Evolutionary conservation across 345 rosid species (phyloP), one percentile per base, ranked within the genome.

Genomic region (Ceriops decandra): DNA sequence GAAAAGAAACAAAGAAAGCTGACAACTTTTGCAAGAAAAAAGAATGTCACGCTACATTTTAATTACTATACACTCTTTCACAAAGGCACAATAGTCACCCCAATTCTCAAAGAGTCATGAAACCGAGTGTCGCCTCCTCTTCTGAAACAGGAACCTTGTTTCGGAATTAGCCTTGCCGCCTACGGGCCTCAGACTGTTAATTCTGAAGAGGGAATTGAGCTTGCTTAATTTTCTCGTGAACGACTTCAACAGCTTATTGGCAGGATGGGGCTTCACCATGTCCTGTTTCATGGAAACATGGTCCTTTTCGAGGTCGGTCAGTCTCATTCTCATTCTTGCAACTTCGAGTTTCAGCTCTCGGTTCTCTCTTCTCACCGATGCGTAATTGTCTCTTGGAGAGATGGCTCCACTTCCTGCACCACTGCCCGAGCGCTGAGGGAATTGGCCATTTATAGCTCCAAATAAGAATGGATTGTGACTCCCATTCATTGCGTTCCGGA

Each of bases 351-450:
- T 95, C 68, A 95, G 77, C 74, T 95, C 99, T 53, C 96, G 77
- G 82, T 95, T 95, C 88, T 95, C 99, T 80, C 97, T 81, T 76
- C 99, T 83, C 59, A 95, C 98, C 0, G 95, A 95, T 31, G 99
- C 99, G 36, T 91, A 95, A 68, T 91, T 91, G 70, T 95, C 97
- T 75, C 99, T 85, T 0, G 99, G 99, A 3, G 99, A 95, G 62
- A 91, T 91, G 30, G 99, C 97, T 71, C 99, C 99, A 31, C 99
- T 95, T 24, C 96, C 96, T 11, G 92, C 96, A 5, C 95, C 97
- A 16, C 97, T 91, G 71, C 95, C 79, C 0, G 92, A 86, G 3
- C 97, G 76, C 68, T 91, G 97, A 59, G 95, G 96, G 79, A 91
- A 90, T 28, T 89, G 99, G 5, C 86, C 82, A 9, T 81, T 80